Conservation (phyloP, 2,329 filamentous ascomycete genomes). For the Pestalotiopsis sp. region DNA sequence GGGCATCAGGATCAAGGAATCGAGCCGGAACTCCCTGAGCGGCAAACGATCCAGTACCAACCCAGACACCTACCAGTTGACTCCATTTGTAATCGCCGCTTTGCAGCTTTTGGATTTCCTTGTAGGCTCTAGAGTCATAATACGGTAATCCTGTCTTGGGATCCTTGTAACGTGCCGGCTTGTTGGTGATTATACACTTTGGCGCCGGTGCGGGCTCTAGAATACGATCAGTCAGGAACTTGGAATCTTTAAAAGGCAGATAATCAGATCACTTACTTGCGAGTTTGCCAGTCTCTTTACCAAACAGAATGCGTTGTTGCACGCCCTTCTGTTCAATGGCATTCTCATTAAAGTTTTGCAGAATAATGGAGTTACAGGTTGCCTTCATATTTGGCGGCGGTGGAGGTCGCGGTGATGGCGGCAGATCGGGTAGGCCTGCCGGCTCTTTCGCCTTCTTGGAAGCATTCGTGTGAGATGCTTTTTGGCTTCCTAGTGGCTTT, state of each 20-base stretch:
- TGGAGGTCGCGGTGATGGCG: conserved; percentile 29
- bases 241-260: not conserved
- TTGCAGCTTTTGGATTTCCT: conserved; percentile 74
- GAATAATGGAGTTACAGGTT: conserved; percentile 58
- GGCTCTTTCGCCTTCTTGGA: conserved; percentile 26
- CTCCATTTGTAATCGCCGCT: conserved; percentile 82
- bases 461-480: conserved; percentile 21
- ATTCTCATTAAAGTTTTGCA: conserved; percentile 60
- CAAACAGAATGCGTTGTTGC: conserved; percentile 60
- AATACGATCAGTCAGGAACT: conserved; percentile 17
- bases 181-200: conserved; percentile 80
- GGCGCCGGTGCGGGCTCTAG: conserved; percentile 51
- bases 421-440: conserved; percentile 19
- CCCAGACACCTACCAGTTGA: conserved; percentile 76
- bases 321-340: conserved; percentile 56
- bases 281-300: conserved; percentile 58
- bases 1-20: conserved; percentile 54
- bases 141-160: conserved; percentile 82
- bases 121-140: conserved; percentile 76
- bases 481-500: conserved; percentile 19
- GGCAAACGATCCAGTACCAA: conserved; percentile 65
- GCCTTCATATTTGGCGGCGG: conserved; percentile 48
- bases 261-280: conserved; percentile 41
- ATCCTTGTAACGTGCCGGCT: conserved; percentile 80
- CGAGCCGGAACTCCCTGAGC: conserved; percentile 78